phyloP scores from a whole-genome alignment of 2,329 filamentous ascomycete genomes.

The Acrocalymma vagum region DNA sequence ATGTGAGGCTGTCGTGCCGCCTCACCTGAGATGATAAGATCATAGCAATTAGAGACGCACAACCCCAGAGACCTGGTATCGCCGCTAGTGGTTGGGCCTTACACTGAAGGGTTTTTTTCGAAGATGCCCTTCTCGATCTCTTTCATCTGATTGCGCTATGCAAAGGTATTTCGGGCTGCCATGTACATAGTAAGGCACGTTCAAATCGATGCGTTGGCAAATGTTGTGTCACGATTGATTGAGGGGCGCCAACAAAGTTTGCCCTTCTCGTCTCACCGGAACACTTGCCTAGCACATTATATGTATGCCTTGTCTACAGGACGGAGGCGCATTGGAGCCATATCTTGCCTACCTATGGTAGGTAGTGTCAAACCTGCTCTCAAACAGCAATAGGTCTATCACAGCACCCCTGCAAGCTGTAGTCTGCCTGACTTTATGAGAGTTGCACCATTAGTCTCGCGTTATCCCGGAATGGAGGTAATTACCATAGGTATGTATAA shows the following conservation, averaged over 20 bases:
- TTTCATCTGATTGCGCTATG: not conserved
- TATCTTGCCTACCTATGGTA: no score
- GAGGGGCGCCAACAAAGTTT: not conserved
- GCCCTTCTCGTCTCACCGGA: conserved; percentile 1
- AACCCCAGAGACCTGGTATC: no score
- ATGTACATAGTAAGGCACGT: not conserved
- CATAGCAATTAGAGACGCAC: no score
- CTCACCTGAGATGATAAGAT: no score
- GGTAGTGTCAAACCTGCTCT: no score
- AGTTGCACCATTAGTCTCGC: not conserved
- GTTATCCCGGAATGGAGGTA: not conserved
- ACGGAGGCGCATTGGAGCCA: no score
- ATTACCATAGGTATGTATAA: conserved; percentile 1
- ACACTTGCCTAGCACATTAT: not conserved
- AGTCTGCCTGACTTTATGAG: no score
- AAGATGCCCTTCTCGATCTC: not conserved
- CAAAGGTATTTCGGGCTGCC: not conserved
- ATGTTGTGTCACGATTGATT: not conserved
- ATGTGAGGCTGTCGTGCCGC: no score
- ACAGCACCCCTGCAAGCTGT: no score
- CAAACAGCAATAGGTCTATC: no score
- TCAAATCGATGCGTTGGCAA: conserved; percentile 1
- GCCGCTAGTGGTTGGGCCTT: no score
- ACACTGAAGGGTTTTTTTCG: not conserved
- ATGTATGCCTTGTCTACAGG: no score